Evolutionary conservation across 73 alveolate genomes (phyloP).

Genomic region (Paramecium caudatum): DNA sequence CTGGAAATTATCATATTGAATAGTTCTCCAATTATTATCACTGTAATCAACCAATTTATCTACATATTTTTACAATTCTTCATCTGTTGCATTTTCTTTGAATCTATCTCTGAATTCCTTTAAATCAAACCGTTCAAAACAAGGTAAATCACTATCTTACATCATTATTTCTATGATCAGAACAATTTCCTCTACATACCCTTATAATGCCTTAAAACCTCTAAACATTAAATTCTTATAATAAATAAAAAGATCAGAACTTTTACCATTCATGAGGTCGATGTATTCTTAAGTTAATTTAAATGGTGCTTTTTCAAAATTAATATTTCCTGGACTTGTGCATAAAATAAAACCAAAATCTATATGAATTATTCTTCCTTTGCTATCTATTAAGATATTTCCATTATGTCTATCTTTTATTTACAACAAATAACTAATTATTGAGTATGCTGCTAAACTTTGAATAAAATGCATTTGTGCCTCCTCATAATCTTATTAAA

Average conservation of each 20-base stretch:
- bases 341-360: constrained; percentile 98
- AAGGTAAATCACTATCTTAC: constrained; percentile 71
- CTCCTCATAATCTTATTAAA: constrained; percentile 74
- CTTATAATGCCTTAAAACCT: constrained; percentile 67
- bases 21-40: constrained; percentile 77
- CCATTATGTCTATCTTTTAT: constrained; percentile 99
- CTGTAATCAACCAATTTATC: constrained; percentile 70
- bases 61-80: constrained; percentile 67
- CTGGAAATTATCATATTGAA: constrained; percentile 75
- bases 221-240: constrained; percentile 52
- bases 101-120: constrained; percentile 73
- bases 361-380: constrained; percentile 98
- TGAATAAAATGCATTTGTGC: constrained; percentile 69
- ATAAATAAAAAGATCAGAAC: constrained; percentile 68
- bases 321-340: constrained; percentile 96
- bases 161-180: constrained; percentile 67
- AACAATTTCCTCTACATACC: constrained; percentile 61
- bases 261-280: constrained; percentile 69
- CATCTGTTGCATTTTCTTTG: constrained; percentile 56
- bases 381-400: constrained; percentile 94
- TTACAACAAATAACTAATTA: constrained; percentile 95
- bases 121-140: constrained; percentile 70
- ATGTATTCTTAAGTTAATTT: constrained; percentile 91
- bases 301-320: constrained; percentile 97
- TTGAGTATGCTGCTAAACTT: constrained; percentile 72